Conservation (phyloP, 2,329 filamentous ascomycete genomes). For the Venturiaceae sp. region DNA sequence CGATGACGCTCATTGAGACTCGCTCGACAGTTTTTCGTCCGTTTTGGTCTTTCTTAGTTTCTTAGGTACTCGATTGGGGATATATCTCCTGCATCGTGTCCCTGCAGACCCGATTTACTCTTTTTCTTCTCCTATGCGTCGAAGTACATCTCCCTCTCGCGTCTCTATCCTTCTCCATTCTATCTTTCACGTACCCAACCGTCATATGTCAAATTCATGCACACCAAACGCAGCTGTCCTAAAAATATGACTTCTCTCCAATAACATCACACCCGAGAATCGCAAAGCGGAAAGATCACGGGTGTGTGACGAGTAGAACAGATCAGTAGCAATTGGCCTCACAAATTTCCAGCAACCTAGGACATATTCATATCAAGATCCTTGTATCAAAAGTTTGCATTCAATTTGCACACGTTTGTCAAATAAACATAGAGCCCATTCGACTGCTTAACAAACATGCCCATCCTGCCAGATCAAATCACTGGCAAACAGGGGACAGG, state of each 20-base stretch:
- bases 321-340: neutral
- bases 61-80: neutral
- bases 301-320: neutral
- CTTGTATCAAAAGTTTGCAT: neutral
- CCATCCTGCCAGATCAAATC: neutral
- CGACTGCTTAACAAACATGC: neutral
- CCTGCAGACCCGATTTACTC: neutral
- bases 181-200: neutral
- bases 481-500: constrained; percentile 1
- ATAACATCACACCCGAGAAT: neutral
- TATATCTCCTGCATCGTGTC: neutral
- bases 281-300: neutral
- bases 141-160: neutral
- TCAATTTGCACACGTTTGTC: neutral
- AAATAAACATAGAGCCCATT: neutral
- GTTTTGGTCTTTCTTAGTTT: neutral
- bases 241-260: neutral
- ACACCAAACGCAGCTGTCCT: neutral
- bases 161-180: neutral
- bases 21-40: neutral
- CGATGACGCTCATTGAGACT: neutral
- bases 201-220: no score
- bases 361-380: neutral
- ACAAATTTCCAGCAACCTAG: neutral
- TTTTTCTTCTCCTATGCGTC: neutral